phyloP scores from a whole-genome alignment of 148 eudicot species.

The Rhododendron henanense region DNA sequence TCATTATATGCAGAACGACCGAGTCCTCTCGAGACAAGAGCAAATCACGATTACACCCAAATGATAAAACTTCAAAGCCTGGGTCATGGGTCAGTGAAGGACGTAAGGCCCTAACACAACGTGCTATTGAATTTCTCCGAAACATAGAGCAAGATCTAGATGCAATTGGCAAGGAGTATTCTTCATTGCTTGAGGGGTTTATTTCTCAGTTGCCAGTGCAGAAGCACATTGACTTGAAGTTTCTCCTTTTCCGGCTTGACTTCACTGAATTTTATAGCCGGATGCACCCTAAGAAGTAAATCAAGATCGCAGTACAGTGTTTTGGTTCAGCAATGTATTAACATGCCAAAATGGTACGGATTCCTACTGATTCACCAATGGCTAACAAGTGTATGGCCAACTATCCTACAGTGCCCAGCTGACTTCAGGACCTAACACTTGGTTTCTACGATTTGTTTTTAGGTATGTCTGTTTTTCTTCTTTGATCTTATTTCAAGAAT shows the following conservation, averaged over 20 bases:
- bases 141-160: slow-evolving; percentile 73
- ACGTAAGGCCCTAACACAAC: slow-evolving; percentile 72
- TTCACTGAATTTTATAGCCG: slow-evolving; percentile 87
- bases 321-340: slow-evolving; percentile 3
- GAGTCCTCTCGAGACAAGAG: slow-evolving; percentile 51
- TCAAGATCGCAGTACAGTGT: slow-evolving; percentile 10
- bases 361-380: background rate
- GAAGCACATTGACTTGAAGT: slow-evolving; percentile 89
- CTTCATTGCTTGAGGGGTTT: slow-evolving; percentile 73
- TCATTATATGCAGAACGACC: slow-evolving; percentile 47
- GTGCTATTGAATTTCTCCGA: slow-evolving; percentile 73
- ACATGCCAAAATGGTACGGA: background rate
- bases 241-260: slow-evolving; percentile 89
- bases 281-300: slow-evolving; percentile 29
- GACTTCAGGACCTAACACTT: slow-evolving; percentile 13
- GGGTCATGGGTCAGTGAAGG: slow-evolving; percentile 86
- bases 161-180: slow-evolving; percentile 65
- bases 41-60: slow-evolving; percentile 28
- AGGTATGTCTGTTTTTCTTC: slow-evolving; percentile 9
- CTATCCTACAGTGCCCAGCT: slow-evolving; percentile 8
- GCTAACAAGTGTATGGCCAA: background rate
- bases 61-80: slow-evolving; percentile 47
- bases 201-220: slow-evolving; percentile 84
- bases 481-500: background rate
- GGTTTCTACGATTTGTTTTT: slow-evolving; percentile 10